A percentile compares a stretch with the other conserved stretches of the same genome.
Evolutionary conservation across 2,329 filamentous ascomycete species (phyloP).

Genomic region (Xylaria sp.): DNA sequence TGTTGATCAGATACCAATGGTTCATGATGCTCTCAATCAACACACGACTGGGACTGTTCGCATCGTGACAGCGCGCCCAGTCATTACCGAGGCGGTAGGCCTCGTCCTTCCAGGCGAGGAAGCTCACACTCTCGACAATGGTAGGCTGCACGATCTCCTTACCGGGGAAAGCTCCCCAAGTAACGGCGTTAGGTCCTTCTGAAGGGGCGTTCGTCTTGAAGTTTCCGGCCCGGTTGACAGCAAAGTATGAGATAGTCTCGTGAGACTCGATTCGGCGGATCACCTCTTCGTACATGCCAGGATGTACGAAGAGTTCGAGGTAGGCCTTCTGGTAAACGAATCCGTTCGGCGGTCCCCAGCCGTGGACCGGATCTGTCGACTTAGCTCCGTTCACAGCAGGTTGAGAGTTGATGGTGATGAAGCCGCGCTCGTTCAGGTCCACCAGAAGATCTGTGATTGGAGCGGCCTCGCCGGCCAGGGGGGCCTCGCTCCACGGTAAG

Average conservation of each 20-base stretch:
- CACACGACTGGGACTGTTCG: conserved; percentile 67
- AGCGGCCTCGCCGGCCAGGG: conserved; percentile 77
- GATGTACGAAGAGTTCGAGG: conserved; percentile 82
- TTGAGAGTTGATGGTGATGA: conserved; percentile 96
- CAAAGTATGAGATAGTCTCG: conserved; percentile 86
- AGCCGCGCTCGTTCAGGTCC: conserved; percentile 74
- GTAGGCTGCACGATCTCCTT: conserved; percentile 99
- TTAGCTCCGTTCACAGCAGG: conserved; percentile 88
- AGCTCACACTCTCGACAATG: conserved; percentile 97
- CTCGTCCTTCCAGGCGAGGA: conserved; percentile 98
- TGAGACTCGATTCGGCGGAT: conserved; percentile 71
- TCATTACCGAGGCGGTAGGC: conserved; percentile 88
- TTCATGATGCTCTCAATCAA: conserved; percentile 81
- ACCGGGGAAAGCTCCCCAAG: conserved; percentile 97
- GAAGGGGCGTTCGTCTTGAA: conserved; percentile 78
- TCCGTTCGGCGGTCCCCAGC: conserved; percentile 91
- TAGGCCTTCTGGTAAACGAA: conserved; percentile 99
- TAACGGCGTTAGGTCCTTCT: conserved; percentile 94
- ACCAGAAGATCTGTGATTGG: conserved; percentile 72
- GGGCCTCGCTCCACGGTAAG: conserved; percentile 89
- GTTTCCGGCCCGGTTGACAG: conserved; percentile 76
- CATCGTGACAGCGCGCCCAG: conserved; percentile 87
- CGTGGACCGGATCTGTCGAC: conserved; percentile 79
- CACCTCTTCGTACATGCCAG: conserved; percentile 70
- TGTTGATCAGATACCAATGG: conserved; percentile 90